Percentiles rank a stretch among this genome's conserved stretches.
Conservation (phyloP, 208 protist species). For the Leishmania mexicana region DNA sequence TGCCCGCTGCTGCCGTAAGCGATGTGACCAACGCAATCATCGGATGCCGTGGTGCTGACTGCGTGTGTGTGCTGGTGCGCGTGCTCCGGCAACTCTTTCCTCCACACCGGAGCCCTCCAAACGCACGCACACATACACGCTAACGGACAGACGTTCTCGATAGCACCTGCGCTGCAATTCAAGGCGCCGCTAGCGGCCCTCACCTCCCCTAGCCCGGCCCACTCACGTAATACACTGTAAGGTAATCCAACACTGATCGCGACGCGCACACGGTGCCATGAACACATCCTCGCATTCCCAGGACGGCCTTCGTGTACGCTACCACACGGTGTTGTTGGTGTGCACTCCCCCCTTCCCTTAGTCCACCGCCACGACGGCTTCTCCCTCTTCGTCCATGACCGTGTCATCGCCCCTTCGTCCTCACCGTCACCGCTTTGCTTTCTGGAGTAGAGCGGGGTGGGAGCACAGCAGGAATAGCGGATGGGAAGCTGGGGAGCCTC, state of each 20-base stretch:
- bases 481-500: background rate
- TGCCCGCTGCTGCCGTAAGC: conserved; percentile 51
- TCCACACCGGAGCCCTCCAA: background rate
- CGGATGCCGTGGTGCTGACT: background rate
- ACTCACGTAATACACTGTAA: background rate
- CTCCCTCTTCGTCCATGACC: too few relatives aligned
- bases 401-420: background rate
- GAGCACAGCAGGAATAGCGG: background rate
- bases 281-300: background rate
- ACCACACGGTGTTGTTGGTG: background rate
- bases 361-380: background rate
- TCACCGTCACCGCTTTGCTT: background rate
- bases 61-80: background rate
- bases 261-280: background rate
- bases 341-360: background rate
- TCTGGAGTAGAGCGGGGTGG: too few relatives aligned
- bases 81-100: background rate
- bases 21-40: background rate
- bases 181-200: background rate
- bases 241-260: background rate
- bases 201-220: too few relatives aligned
- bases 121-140: background rate
- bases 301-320: background rate
- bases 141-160: background rate
- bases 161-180: background rate